Base-by-base conservation (phyloP, 768 basidiomycete species). In the Postia placenta region DNA sequence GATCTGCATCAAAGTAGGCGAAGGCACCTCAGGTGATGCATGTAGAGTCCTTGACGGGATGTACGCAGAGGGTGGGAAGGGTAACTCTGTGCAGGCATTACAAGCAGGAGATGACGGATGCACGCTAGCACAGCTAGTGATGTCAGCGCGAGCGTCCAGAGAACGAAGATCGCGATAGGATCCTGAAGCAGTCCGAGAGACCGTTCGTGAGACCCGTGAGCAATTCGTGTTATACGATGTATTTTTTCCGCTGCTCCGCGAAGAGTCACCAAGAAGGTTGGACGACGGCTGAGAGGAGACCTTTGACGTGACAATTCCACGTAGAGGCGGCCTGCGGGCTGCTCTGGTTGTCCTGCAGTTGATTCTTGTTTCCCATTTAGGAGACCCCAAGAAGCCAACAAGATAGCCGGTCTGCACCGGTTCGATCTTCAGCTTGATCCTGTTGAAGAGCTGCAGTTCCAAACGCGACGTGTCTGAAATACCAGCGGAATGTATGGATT, bases 341-440 rank as follows among this genome's bases (percentile, higher is more conserved):
- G 49, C 47, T 22, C 37, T 53, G 43, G 56, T 48, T 0, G 52
- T 33, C 11, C 56, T 57, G 6, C 50, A 48, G 11, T 47, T 26
- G 17, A 59, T 58, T n/a, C 48, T 54, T 12, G 59, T 60, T 43
- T 63, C 62, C 62, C 62, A 63, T 2, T 48, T 45, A 2, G 62
- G 62, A 3, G 62, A 63, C 41, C 62, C 62, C 15, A 60, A 48
- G 14, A 47, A 54, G 22, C 62, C 62, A n/a, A 60, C 58, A 15
- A 60, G 46, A 41, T 60, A 63, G 2, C 36, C 37, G 2, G 47
- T 27, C 9, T 40, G 38, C 3, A 48, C 20, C 6, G 17, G 27
- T 11, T 19, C 19, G 14, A 48, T 2, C n/a, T 17, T 19, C 11
- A 30, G 23, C 2, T 22, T 40, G 39, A 27, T 3, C 23, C 4